Conservation (phyloP, 768 basidiomycete genomes). For the Grammothele lineata region DNA sequence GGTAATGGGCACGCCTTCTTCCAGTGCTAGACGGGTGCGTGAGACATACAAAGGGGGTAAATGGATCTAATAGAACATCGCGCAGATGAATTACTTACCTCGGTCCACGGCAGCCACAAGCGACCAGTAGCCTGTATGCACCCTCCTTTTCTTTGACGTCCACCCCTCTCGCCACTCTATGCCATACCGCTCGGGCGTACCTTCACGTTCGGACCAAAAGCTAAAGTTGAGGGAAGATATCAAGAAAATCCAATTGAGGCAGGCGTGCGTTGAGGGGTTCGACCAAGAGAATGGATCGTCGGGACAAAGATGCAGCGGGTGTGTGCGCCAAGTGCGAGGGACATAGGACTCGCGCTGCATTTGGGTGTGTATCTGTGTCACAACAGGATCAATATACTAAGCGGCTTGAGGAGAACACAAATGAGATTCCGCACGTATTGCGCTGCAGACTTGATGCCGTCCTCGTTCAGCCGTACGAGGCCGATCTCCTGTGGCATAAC, state of each 20-base stretch:
- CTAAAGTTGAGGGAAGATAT: constrained; percentile 84
- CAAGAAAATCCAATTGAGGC: constrained; percentile 84
- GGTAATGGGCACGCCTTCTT: constrained; percentile 72
- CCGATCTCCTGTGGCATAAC: constrained; percentile 44
- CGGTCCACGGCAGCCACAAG: constrained; percentile 79
- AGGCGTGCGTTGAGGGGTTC: constrained; percentile 50
- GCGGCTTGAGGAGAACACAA: not conserved
- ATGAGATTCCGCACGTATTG: constrained; percentile 41
- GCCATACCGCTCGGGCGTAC: constrained; percentile 58
- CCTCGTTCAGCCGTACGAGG: constrained; percentile 53
- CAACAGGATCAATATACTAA: constrained; percentile 1
- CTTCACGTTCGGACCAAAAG: constrained; percentile 80
- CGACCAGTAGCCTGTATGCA: constrained; percentile 86
- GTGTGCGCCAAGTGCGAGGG: constrained; percentile 78
- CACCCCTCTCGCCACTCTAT: constrained; percentile 76
- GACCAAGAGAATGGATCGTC: constrained; percentile 50
- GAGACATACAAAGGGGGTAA: too few species aligned
- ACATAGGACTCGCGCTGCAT: constrained; percentile 63
- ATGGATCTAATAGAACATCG: too few species aligned
- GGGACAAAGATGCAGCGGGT: constrained; percentile 71
- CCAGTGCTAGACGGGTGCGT: constrained; percentile 59
- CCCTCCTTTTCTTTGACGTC: constrained; percentile 42
- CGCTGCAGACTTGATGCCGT: constrained; percentile 64
- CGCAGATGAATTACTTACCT: too few species aligned
- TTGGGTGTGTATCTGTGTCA: constrained; percentile 54